phyloP scores from a whole-genome alignment of 23 red algal species.

The Gracilariopsis chorda region DNA sequence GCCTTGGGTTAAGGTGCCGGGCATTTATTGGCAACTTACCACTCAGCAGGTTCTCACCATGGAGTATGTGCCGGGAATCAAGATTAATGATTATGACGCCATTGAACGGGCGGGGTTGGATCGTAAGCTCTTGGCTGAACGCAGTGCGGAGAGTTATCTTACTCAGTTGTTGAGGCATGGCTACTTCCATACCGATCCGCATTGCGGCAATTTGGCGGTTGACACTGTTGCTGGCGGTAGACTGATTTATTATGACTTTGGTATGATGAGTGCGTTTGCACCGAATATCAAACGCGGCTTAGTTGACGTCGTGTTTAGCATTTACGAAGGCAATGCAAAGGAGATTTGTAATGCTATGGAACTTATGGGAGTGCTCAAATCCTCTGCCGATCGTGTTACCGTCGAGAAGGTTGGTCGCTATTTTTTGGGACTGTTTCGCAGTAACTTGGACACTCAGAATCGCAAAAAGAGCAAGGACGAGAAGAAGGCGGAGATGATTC shows the following conservation, averaged over 20 bases:
- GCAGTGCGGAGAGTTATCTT: constrained; percentile 83
- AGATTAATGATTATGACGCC: constrained; percentile 78
- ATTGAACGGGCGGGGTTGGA: constrained; percentile 76
- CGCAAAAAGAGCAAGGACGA: constrained; percentile 50
- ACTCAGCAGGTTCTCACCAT: constrained; percentile 83
- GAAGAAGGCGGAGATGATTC: constrained; percentile 47
- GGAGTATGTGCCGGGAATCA: constrained; percentile 95
- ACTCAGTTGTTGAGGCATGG: constrained; percentile 90
- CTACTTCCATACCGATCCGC: constrained; percentile 95
- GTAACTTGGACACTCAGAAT: constrained; percentile 43
- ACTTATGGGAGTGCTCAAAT: constrained; percentile 73
- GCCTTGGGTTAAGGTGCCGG: constrained; percentile 80
- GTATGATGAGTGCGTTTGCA: constrained; percentile 78
- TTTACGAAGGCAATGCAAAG: constrained; percentile 69
- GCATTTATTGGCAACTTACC: constrained; percentile 70
- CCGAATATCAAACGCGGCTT: constrained; percentile 66
- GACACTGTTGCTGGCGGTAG: constrained; percentile 74
- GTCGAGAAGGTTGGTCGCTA: constrained; percentile 85
- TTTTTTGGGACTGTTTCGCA: constrained; percentile 74
- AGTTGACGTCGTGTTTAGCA: constrained; percentile 77
- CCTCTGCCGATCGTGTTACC: constrained; percentile 71
- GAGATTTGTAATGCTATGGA: constrained; percentile 79
- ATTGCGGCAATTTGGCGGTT: constrained; percentile 87
- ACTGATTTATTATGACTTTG: constrained; percentile 95
- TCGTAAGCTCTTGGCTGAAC: constrained; percentile 55